Percentiles rank a stretch among this genome's conserved stretches.
These are phyloP conservation scores for Brassica hybrid DNA, from an alignment of 441 rosid genomes.

Conservation along the genomic window DNA sequence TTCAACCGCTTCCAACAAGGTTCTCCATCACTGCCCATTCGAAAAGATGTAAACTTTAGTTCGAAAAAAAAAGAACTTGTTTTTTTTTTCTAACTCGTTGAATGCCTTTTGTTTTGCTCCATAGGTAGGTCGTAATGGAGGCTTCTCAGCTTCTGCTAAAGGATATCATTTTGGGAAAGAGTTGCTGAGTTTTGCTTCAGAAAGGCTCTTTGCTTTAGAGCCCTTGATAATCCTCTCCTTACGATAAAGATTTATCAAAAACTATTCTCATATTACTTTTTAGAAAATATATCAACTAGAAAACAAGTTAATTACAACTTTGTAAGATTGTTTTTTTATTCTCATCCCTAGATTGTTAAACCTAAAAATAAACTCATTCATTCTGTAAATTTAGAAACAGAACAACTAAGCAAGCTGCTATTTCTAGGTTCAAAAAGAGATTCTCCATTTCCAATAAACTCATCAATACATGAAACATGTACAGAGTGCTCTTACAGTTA, in stretches of 20 bases:
- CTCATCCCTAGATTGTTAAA: slow-evolving; percentile 25
- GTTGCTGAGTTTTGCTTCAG: slow-evolving; percentile 49
- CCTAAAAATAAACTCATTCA: slow-evolving; percentile 31
- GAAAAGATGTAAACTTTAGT: too few relatives aligned
- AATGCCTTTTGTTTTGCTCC: slow-evolving; percentile 14
- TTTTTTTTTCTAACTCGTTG: too few relatives aligned
- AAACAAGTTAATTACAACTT: slow-evolving; percentile 12
- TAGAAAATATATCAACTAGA: slow-evolving; percentile 25
- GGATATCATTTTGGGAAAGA: slow-evolving; percentile 53
- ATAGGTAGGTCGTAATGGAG: slow-evolving; percentile 49
- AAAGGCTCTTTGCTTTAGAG: slow-evolving; percentile 39
- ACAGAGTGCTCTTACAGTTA: slow-evolving; percentile 35
- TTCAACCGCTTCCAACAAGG: too few relatives aligned
- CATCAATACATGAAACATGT: slow-evolving; percentile 1
- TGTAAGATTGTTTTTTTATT: slow-evolving; percentile 21
- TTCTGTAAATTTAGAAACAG: slow-evolving; percentile 26
- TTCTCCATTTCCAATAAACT: too few relatives aligned
- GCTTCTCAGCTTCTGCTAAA: slow-evolving; percentile 36
- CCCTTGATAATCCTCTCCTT: slow-evolving; percentile 35
- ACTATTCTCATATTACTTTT: slow-evolving; percentile 7
- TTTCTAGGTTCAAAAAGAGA: slow-evolving; percentile 1
- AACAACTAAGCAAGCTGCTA: slow-evolving; percentile 27
- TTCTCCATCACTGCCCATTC: too few relatives aligned
- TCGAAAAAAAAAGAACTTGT: too few relatives aligned
- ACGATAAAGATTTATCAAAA: slow-evolving; percentile 27